Conservation (phyloP, 345 rosid species). For the Turnera subulata region DNA sequence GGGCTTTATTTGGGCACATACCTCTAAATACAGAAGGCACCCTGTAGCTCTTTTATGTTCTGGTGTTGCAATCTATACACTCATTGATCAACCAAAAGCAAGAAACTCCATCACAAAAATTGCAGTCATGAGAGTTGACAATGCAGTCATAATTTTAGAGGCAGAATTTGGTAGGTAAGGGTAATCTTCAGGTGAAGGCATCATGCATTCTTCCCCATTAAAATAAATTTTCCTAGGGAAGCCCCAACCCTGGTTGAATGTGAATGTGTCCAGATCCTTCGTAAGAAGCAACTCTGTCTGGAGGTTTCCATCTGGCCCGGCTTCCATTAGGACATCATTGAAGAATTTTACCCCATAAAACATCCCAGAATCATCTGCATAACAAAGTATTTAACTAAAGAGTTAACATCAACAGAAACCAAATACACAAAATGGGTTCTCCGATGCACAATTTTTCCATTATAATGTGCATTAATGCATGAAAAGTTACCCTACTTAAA, state of each 20-base stretch:
- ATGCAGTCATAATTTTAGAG: neutral
- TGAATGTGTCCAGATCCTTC: slow-evolving; percentile 29
- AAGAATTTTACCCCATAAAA: slow-evolving; percentile 32
- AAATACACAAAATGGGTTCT: no score
- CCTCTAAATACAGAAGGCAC: neutral
- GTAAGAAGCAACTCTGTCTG: slow-evolving; percentile 34
- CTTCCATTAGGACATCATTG: slow-evolving; percentile 32
- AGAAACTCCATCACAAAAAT: slow-evolving; percentile 7
- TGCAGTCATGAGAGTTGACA: neutral
- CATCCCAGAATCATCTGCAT: slow-evolving; percentile 43
- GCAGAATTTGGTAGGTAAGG: slow-evolving; percentile 17
- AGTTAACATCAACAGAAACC: neutral
- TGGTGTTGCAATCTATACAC: neutral
- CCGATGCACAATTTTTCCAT: no score
- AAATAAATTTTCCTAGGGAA: slow-evolving; percentile 35
- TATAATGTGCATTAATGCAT: no score
- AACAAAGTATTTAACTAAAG: neutral
- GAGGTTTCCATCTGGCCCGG: slow-evolving; percentile 34
- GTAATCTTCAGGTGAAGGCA: slow-evolving; percentile 33
- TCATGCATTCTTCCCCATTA: slow-evolving; percentile 35
- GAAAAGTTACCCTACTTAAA: no score
- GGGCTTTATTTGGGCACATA: neutral
- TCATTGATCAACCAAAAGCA: slow-evolving; percentile 13
- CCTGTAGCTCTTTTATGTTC: neutral
- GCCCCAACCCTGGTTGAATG: slow-evolving; percentile 37